Evolutionary conservation across 1,284 basidiomycete genomes (phyloP).

Genomic region (Malassezia pachydermatis): DNA sequence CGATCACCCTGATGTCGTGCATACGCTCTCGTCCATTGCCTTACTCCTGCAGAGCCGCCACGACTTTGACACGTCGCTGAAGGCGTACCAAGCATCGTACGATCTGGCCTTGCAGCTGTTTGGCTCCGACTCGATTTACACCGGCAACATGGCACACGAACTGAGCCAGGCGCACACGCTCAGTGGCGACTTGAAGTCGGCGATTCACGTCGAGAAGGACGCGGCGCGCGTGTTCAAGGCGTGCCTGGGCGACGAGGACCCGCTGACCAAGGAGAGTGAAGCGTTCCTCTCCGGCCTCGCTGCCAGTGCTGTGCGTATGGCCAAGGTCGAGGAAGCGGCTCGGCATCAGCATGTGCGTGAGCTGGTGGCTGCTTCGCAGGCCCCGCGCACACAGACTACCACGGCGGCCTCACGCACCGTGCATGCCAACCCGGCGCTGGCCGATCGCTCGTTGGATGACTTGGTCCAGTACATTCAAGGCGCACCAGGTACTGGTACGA

Average conservation of each 20-base stretch:
- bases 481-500: constrained; percentile 10
- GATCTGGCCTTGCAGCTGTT: constrained; percentile 32
- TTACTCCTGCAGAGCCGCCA: constrained; percentile 37
- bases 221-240: constrained; percentile 40
- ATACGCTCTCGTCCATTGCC: constrained; percentile 50
- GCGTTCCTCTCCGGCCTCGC: constrained; percentile 40
- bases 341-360: constrained; percentile 13
- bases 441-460: constrained; percentile 33
- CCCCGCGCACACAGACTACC: not conserved
- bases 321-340: constrained; percentile 37
- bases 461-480: constrained; percentile 42
- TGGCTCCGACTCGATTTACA: constrained; percentile 42
- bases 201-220: constrained; percentile 40
- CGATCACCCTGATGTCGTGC: constrained; percentile 52
- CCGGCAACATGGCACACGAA: constrained; percentile 43
- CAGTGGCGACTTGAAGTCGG: constrained; percentile 39
- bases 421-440: constrained; percentile 2
- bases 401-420: not conserved
- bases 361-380: not conserved
- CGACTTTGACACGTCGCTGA: constrained; percentile 29
- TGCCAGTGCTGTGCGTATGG: constrained; percentile 37
- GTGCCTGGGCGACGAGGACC: constrained; percentile 42
- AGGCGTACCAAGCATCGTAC: constrained; percentile 34
- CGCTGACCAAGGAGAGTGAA: constrained; percentile 41
- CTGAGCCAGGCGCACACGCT: constrained; percentile 43